Conservation (phyloP, 306 rosid genomes). For the Ammopiptanthus mongolicus region DNA sequence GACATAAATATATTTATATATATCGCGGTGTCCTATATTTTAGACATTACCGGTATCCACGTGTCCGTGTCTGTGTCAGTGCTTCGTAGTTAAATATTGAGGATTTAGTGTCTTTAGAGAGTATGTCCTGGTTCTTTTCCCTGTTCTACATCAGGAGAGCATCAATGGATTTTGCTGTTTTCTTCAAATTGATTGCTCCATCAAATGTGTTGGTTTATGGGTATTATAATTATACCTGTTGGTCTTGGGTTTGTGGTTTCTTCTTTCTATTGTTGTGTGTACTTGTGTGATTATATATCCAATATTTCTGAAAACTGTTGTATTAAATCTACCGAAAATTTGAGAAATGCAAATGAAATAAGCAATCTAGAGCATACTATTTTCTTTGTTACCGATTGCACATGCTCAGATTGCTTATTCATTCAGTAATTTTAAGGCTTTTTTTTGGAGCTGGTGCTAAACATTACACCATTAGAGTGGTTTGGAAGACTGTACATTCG, state of each 20-base stretch:
- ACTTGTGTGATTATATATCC: background rate
- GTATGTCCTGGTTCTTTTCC: background rate
- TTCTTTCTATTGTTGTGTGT: background rate
- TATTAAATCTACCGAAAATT: background rate
- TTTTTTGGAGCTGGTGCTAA: constrained; percentile 13
- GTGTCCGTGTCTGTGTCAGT: no score
- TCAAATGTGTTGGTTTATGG: background rate
- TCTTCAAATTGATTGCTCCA: background rate
- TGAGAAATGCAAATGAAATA: background rate
- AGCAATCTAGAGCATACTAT: background rate
- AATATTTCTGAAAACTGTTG: background rate
- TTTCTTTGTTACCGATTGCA: background rate
- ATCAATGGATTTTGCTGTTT: background rate
- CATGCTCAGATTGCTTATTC: constrained; percentile 1
- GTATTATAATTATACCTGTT: background rate
- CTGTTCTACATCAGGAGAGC: background rate
- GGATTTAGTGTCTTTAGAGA: background rate
- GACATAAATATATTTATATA: no score
- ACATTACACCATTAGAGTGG: background rate
- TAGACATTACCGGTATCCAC: no score
- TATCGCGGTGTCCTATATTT: no score
- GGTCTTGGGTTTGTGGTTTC: background rate
- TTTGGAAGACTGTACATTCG: background rate
- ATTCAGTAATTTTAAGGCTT: background rate
- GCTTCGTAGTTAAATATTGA: background rate